Conservation (phyloP, 306 rosid genomes). For the Herpetospermum pedunculosum region DNA sequence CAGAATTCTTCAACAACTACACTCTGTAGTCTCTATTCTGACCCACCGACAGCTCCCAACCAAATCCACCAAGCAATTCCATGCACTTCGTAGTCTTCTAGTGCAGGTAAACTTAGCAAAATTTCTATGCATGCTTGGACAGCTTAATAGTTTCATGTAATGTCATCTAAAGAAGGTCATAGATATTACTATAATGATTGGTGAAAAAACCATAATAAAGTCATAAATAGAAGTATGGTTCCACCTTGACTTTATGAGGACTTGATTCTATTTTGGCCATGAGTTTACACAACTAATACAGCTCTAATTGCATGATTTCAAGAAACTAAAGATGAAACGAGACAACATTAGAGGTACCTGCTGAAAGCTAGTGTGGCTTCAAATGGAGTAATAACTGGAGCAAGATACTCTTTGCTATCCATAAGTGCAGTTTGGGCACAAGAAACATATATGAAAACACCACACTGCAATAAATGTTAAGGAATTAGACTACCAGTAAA, state of each 20-base stretch:
- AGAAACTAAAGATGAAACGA: neutral
- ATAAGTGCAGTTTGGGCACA: conserved; percentile 87
- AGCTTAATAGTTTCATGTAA: neutral
- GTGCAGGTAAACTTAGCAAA: neutral
- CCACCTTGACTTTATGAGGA: neutral
- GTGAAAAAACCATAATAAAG: neutral
- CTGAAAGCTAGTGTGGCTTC: conserved; percentile 83
- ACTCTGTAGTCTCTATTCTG: neutral
- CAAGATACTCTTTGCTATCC: conserved; percentile 89
- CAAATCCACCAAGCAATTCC: neutral
- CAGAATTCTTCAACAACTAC: neutral
- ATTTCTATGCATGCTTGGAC: neutral
- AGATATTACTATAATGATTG: neutral
- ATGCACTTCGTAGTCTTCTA: neutral
- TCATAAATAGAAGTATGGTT: neutral
- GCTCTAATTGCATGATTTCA: neutral
- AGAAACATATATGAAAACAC: conserved; percentile 71
- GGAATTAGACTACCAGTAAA: conserved; percentile 3
- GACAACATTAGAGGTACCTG: conserved; percentile 36
- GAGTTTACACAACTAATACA: neutral
- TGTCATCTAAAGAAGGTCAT: neutral
- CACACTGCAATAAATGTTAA: conserved; percentile 47
- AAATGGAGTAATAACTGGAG: conserved; percentile 89
- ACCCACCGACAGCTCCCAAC: neutral
- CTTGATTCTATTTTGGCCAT: neutral